phyloP scores from a whole-genome alignment of 208 protist species.

The Trypanosoma grayi region DNA sequence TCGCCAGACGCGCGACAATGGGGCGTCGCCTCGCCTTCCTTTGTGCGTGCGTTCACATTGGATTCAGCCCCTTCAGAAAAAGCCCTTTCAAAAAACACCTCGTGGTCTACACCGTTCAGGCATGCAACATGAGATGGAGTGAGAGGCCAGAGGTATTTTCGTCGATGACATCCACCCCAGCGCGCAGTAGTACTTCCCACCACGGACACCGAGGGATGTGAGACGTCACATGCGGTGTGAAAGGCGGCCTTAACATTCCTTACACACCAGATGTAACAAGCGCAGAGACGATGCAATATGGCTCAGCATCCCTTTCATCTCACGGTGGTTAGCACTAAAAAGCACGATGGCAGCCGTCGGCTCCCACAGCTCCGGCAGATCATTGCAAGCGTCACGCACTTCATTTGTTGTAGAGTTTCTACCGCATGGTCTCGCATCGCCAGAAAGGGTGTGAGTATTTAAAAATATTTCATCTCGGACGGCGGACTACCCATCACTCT shows the following conservation, averaged over 20 bases:
- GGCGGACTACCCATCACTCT: neutral
- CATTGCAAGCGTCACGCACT: neutral
- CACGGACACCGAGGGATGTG: constrained; percentile 13
- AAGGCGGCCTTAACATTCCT: constrained; percentile 30
- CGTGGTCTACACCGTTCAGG: constrained; percentile 23
- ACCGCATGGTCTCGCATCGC: too few relatives aligned
- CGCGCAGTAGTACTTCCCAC: constrained; percentile 16
- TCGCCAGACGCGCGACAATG: constrained; percentile 32
- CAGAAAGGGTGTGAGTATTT: neutral
- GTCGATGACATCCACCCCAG: constrained; percentile 3
- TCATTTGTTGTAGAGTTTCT: neutral
- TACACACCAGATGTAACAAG: constrained; percentile 12
- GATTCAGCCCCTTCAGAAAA: constrained; percentile 24
- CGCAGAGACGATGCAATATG: neutral
- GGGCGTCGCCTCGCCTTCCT: constrained; percentile 25
- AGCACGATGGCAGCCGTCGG: neutral
- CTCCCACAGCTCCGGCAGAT: neutral
- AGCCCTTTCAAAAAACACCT: constrained; percentile 7
- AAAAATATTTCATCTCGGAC: neutral
- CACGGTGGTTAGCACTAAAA: too few relatives aligned
- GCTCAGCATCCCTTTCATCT: too few relatives aligned
- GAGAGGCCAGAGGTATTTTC: constrained; percentile 26
- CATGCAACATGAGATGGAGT: constrained; percentile 34
- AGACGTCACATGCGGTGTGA: constrained; percentile 22
- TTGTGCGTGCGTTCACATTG: constrained; percentile 21